Evolutionary conservation across 2,329 filamentous ascomycete species (phyloP).

Genomic region (Fusarium lyarnte): DNA sequence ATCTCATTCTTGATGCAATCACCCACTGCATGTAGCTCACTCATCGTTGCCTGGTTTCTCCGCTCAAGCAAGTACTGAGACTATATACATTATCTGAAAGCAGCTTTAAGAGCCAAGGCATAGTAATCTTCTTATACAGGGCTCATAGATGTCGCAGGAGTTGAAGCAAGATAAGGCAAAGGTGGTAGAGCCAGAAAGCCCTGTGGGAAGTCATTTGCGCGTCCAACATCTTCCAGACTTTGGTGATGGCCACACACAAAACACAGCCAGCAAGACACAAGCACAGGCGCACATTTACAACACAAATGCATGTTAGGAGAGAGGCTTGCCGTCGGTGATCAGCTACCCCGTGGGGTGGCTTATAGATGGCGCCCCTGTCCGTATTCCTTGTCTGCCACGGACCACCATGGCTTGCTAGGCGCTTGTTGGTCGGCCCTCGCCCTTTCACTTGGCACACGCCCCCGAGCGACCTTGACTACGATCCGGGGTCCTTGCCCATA

Average conservation of each 20-base stretch:
- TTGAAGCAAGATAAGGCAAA: constrained; percentile 22
- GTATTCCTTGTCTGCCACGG: constrained; percentile 32
- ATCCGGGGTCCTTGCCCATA: constrained; percentile 30
- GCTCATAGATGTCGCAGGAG: constrained; percentile 16
- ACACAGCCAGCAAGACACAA: constrained; percentile 21
- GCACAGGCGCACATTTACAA: constrained; percentile 39
- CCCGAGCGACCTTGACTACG: constrained; percentile 16
- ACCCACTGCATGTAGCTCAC: constrained; percentile 5
- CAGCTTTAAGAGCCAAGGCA: constrained; percentile 23
- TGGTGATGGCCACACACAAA: constrained; percentile 32
- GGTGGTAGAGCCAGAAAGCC: constrained; percentile 1
- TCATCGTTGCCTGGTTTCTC: constrained; percentile 25
- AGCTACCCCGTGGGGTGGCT: constrained; percentile 31
- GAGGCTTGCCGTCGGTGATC: constrained; percentile 26
- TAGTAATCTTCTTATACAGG: constrained; percentile 1
- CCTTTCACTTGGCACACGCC: constrained; percentile 32
- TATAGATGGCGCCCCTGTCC: constrained; percentile 23
- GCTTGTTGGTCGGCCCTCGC: constrained; percentile 14
- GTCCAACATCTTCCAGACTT: constrained; percentile 10
- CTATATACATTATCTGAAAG: constrained; percentile 16
- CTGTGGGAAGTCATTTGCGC: constrained; percentile 31
- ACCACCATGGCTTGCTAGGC: constrained; percentile 28
- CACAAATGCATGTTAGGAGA: constrained; percentile 33
- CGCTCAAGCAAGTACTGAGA: constrained; percentile 19
- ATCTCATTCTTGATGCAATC: constrained; percentile 17